phyloP scores from a whole-genome alignment of 2,329 filamentous ascomycete species.

The Ceratocystis smalleyi region DNA sequence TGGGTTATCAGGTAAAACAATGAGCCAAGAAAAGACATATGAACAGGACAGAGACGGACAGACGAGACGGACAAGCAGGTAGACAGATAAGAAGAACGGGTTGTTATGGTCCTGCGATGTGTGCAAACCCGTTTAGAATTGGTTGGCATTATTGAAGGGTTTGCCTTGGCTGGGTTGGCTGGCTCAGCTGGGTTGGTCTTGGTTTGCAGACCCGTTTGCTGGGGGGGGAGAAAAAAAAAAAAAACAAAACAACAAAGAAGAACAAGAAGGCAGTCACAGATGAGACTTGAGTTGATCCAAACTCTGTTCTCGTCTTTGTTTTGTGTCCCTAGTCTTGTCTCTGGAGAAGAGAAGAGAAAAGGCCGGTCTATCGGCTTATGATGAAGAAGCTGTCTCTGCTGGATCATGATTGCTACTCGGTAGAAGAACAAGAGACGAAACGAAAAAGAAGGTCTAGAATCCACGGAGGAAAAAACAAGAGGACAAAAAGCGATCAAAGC shows the following conservation, averaged over 20 bases:
- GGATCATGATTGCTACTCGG: constrained; percentile 3
- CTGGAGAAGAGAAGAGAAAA: neutral
- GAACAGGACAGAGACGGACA: neutral
- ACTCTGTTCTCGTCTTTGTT: constrained; percentile 1
- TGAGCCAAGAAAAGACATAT: neutral
- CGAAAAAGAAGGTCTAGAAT: constrained; percentile 6
- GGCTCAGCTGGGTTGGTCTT: neutral
- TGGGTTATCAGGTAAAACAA: neutral
- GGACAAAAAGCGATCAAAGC: neutral
- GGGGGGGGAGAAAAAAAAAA: too few species aligned
- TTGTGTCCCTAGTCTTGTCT: neutral
- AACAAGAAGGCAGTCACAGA: neutral
- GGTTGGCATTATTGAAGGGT: neutral
- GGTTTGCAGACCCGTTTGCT: neutral
- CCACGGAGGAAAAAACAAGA: neutral
- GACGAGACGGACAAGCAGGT: neutral
- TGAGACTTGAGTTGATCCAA: constrained; percentile 5
- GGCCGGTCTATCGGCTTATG: neutral
- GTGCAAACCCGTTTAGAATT: neutral
- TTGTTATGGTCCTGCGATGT: neutral
- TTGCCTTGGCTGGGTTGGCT: neutral
- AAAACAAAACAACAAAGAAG: too few species aligned
- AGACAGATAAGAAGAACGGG: neutral
- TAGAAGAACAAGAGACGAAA: constrained; percentile 6
- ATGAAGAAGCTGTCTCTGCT: constrained; percentile 4